These are phyloP conservation scores for Jamesozyma rosinii DNA, from an alignment of 805 yeast species.

Conservation along the genomic window DNA sequence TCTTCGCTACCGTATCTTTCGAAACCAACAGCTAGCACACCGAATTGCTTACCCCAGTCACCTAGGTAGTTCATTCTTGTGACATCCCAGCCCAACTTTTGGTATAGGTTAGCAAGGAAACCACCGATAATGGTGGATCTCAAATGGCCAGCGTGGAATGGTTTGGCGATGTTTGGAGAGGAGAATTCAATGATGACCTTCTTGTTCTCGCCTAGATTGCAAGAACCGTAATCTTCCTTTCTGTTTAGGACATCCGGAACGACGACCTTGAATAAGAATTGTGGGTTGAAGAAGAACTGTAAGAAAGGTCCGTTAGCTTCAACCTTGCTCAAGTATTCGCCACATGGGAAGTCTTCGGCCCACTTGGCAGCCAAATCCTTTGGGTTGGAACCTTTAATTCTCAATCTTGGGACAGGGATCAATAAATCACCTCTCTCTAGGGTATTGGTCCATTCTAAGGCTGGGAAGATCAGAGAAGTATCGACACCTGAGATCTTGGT, in stretches of 20 bases:
- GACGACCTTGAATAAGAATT: conserved; percentile 57
- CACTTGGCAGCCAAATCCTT: conserved; percentile 66
- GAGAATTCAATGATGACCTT: conserved; percentile 79
- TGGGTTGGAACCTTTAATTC: conserved; percentile 74
- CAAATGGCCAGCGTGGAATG: conserved; percentile 98
- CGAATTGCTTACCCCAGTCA: conserved; percentile 99
- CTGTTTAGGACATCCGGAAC: conserved; percentile 59
- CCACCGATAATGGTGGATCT: conserved; percentile 98
- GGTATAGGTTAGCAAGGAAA: conserved; percentile 80
- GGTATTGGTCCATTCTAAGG: conserved; percentile 79
- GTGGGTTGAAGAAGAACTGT: conserved; percentile 74
- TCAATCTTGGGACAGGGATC: conserved; percentile 85
- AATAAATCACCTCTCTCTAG: conserved; percentile 87
- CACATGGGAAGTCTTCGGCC: conserved; percentile 68
- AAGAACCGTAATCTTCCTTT: conserved; percentile 55
- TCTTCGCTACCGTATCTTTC: conserved; percentile 76
- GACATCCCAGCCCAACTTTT: conserved; percentile 88
- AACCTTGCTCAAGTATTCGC: conserved; percentile 58
- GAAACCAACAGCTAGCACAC: conserved; percentile 89
- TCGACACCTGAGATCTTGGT: conserved; percentile 66
- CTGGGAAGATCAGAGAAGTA: conserved; percentile 59
- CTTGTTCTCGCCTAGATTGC: conserved; percentile 65
- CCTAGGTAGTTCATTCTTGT: conserved; percentile 89
- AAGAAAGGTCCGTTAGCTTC: conserved; percentile 82
- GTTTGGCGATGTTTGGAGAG: conserved; percentile 97